Evolutionary conservation across 495 filamentous ascomycete genomes (phyloP), one percentile per base, ranked within the genome.

Genomic region (Hypoxylon lienhwacheense): DNA sequence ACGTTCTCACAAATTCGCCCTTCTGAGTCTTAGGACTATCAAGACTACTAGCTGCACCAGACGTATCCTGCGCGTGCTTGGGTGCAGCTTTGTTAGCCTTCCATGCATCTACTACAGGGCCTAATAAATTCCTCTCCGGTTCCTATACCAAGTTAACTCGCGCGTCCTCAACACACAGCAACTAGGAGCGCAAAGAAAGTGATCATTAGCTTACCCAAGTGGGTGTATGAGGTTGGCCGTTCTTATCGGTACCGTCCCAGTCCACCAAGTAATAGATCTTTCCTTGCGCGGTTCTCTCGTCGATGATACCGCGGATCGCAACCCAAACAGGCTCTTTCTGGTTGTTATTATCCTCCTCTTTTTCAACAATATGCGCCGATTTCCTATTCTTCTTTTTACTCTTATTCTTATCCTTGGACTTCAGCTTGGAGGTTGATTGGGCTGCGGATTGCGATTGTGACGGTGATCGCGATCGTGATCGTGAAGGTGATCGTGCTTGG

Each of bases 161-260:
- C 31, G 8, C 28, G 12, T 53, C 2, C 16, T 15, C 25, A 48
- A 39, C 22, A 31, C 1, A 44, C n/a, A 28, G 32, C n/a, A n/a
- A 36, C 32, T 10, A 20, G 7, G 24, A 31, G 29, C 24, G 25
- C n/a, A 19, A n/a, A 37, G 2, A 12, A 36, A 15, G 8, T 12
- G 11, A 16, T 12, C 3, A 42, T n/a, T 16, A 28, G 47, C 63
- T 14, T 73, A 76, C 74, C 74, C 74, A 77, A 37, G 64, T 68
- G 14, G 69, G 71, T 15, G 50, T 20, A 52, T 71, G 71, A 1
- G 17, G 41, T 46, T 67, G 44, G 11, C 73, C 71, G 14, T 66
- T 68, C 10, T 42, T 33, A 41, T 74, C 70, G 41, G 68, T 58
- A 28, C 66, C 63, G 5, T 59, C 69, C 74, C 73, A 76, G 43